Evolutionary conservation across 164 flowering plant species (phyloP), one percentile per base, ranked within the genome.

Genomic region (Houttuynia cordata): DNA sequence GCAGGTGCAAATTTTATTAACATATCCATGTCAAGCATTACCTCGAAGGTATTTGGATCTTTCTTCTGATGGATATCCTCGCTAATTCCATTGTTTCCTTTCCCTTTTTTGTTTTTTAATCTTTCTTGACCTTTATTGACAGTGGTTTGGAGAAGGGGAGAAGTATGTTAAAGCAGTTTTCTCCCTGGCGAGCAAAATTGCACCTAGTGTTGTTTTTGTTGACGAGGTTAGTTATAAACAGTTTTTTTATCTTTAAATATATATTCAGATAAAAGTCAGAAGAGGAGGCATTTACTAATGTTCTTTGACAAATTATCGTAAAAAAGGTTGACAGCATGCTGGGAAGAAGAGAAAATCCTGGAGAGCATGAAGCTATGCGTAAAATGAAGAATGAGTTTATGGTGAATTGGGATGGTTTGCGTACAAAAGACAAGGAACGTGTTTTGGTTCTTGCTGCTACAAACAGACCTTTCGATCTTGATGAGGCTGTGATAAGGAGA

Each of bases 1-100:
- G 95, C 96, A 52, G 96, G 96, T 72, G 96, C 96, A 23, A 89
- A 89, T 71, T 92, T 92, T 61, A 92, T 92, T 56, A 92, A 92
- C 64, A 89, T 92, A 69, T 92, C 98, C 24, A 88, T 88, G 98
- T 92, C 98, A 20, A 87, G 88, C 78, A 92, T 92, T 63, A 81
- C 95, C 34, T 92, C 98, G 7, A 92, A 92, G 85, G 98, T 89
- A 72, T 59, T 56, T 40, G 37, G 37, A 47, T 64, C n/a, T n/a
- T n/a, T n/a, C n/a, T n/a, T 4, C 25, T 40, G 17, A n/a, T 58
- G 51, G 40, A 18, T 18, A 20, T 53, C 23, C 7, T 53, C 50
- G 22, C 42, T 55, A 23, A 0, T 57, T 18, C 20, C 18, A 34
- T 1, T 25, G 19, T 57, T 4, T 19, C 40, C 59, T 18, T 30